Conservation (phyloP, 1,284 basidiomycete species). For the Ceratobasidium theobromae region DNA sequence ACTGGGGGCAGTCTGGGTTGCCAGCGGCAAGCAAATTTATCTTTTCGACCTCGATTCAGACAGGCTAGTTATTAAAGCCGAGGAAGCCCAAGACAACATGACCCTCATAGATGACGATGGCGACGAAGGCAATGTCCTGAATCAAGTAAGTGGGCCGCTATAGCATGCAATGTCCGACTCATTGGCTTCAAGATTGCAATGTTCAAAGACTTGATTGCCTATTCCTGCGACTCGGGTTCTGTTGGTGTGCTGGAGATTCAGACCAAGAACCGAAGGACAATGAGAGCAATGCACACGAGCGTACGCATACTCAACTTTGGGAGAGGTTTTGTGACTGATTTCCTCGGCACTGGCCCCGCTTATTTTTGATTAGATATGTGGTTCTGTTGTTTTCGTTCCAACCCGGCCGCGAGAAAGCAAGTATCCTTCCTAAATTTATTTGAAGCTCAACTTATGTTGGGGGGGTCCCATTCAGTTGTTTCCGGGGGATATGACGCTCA, state of each 20-base stretch:
- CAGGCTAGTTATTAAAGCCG: slow-evolving; percentile 52
- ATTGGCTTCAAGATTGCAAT: slow-evolving; percentile 34
- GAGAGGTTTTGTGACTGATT: not conserved
- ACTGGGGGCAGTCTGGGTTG: slow-evolving; percentile 10
- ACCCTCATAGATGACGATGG: slow-evolving; percentile 22
- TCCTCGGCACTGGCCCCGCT: not conserved
- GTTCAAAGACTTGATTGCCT: slow-evolving; percentile 57
- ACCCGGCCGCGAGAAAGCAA: slow-evolving; percentile 59
- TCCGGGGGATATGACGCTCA: slow-evolving; percentile 74
- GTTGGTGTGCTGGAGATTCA: slow-evolving; percentile 65
- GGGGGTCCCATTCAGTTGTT: slow-evolving; percentile 47
- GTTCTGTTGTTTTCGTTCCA: slow-evolving; percentile 66
- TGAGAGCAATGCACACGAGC: slow-evolving; percentile 63
- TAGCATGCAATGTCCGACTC: slow-evolving; percentile 45
- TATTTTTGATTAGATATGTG: slow-evolving; percentile 57
- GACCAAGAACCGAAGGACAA: slow-evolving; percentile 50
- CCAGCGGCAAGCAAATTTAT: slow-evolving; percentile 42
- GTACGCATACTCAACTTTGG: slow-evolving; percentile 47
- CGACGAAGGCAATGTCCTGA: slow-evolving; percentile 58
- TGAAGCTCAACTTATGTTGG: slow-evolving; percentile 2
- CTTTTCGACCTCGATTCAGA: slow-evolving; percentile 49
- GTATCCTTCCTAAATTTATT: slow-evolving; percentile 26
- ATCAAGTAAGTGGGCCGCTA: slow-evolving; percentile 55
- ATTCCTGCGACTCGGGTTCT: slow-evolving; percentile 64
- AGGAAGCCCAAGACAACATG: slow-evolving; percentile 52